Base-by-base conservation (phyloP, 1,284 basidiomycete genomes). In the Cryptococcus sp. region DNA sequence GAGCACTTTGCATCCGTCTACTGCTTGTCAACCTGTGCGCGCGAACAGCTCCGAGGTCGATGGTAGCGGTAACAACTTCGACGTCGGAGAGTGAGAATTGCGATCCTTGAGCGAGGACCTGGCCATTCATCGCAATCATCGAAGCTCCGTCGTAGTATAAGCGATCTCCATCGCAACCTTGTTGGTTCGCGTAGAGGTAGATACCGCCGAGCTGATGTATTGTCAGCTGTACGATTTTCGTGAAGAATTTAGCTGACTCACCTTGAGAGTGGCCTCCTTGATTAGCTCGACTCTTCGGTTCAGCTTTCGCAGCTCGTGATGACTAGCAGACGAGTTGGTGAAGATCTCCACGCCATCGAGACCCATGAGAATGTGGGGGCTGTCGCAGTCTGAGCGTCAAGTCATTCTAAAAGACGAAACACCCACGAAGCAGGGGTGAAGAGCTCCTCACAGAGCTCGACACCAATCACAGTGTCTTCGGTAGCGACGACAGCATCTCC, bases 281-380 rank as follows among this genome's bases (percentile, higher is more conserved):
- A 99, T 97, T 4, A 99, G 83, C 62, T 99, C 93, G 2, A 99
- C 86, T 13, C 95, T 87, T 5, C 86, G 86, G 72, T 93, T 87
- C 17, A 99, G 84, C 79, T 99, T 99, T 35, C 96, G 87, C 27
- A 99, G 85, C 74, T 99, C 96, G 73, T 99, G 95, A 74, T 99
- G 96, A 75, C 91, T 95, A 5, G 91, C 95, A 61, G 91, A 94
- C 0, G 93, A 95, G 80, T 99, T 99, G 19, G 94, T 95, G 75
- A 99, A 96, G 62, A 99, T 96, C 79, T 99, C 95, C 2, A 98
- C 95, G 6, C 96, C 95, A 72, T 98, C 93, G 8, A 99, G 84
- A 7, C 94, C 95, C 91, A 97, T 97, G 13, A 88, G 80, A 60
- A 97, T 95, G 76, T 99, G 95, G 6, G 96, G 96, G 65, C 93